These are phyloP conservation scores for Cenchrus americanus DNA, from an alignment of 176 grass and related monocot genomes.

Conservation along the genomic window DNA sequence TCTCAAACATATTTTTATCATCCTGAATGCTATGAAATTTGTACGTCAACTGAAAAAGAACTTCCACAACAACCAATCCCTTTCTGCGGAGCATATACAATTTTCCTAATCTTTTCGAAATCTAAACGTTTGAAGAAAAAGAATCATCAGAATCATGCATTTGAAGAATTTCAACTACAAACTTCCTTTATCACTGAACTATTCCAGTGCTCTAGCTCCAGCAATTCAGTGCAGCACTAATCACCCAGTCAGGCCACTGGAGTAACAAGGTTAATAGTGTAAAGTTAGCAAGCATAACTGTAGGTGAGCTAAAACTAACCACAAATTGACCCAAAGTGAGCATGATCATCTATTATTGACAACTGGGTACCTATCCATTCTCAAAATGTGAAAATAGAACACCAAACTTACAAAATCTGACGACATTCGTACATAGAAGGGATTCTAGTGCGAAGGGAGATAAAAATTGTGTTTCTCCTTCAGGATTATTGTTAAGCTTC, in stretches of 20 bases:
- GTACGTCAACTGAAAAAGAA: neutral
- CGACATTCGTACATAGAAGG: neutral
- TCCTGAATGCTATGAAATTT: neutral
- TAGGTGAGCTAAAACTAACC: constrained; percentile 10
- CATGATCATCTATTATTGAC: neutral
- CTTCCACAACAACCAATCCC: neutral
- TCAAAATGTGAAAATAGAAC: neutral
- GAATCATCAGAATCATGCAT: neutral
- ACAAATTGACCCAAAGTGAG: constrained; percentile 4
- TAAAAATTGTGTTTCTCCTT: neutral
- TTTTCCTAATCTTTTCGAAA: neutral
- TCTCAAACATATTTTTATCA: neutral
- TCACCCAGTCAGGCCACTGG: neutral
- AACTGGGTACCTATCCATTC: neutral
- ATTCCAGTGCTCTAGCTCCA: neutral
- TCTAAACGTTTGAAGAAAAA: neutral
- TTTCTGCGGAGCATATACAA: neutral
- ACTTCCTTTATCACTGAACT: neutral
- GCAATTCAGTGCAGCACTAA: neutral
- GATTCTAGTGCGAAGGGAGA: neutral
- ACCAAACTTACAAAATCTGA: neutral
- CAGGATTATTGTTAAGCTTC: neutral
- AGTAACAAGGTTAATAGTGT: constrained; percentile 1
- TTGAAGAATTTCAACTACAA: neutral
- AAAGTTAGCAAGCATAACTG: neutral